Conservation (phyloP, 257 asterid species). For the Plantago major region DNA sequence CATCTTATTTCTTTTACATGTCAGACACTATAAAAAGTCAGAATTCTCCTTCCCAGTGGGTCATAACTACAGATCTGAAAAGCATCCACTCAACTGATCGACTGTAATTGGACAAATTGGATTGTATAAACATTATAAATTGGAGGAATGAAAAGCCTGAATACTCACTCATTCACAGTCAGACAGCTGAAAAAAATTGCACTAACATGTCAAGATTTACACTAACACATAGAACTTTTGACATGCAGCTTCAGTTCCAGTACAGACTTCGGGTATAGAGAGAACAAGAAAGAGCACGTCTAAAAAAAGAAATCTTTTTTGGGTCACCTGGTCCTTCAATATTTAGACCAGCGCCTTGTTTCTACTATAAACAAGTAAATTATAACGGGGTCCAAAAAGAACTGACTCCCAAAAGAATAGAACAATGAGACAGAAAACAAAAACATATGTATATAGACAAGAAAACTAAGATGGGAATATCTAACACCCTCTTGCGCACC, state of each 20-base stretch:
- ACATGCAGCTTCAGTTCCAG: conserved; percentile 30
- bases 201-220: conserved; percentile 15
- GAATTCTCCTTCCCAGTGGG: too few relatives aligned
- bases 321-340: conserved; percentile 23
- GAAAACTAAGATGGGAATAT: conserved; percentile 21
- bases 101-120: too few relatives aligned
- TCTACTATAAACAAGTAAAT: conserved; percentile 28
- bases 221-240: conserved; percentile 20
- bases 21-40: too few relatives aligned
- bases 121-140: too few relatives aligned
- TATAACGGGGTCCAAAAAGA: conserved; percentile 24
- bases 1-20: too few relatives aligned
- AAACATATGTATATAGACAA: conserved; percentile 23
- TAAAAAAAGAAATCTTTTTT: conserved; percentile 22
- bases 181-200: background rate
- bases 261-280: conserved; percentile 2
- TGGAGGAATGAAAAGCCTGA: too few relatives aligned
- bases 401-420: conserved; percentile 50
- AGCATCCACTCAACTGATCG: too few relatives aligned
- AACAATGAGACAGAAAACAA: background rate
- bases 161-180: too few relatives aligned
- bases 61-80: too few relatives aligned
- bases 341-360: conserved; percentile 25
- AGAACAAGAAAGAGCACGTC: conserved; percentile 6
- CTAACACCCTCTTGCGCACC: conserved; percentile 14